phyloP scores from a whole-genome alignment of 2,329 filamentous ascomycete species.

The Clonostachys rhizophaga region DNA sequence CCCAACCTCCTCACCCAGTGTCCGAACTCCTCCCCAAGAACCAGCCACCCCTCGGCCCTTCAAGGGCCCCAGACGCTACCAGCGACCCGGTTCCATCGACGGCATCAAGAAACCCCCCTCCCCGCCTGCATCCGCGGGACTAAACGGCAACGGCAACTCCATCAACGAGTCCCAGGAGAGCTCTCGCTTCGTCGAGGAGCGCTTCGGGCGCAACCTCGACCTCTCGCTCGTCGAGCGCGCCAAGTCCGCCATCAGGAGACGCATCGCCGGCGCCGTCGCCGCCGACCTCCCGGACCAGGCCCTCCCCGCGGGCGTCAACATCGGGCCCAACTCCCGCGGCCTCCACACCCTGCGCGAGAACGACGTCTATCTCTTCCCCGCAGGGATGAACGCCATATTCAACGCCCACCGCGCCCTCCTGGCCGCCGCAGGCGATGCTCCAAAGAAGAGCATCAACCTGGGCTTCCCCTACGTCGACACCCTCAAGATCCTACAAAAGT shows the following conservation, averaged over 20 bases:
- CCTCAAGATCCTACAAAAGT: slow-evolving; percentile 90
- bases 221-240: slow-evolving; percentile 74
- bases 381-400: slow-evolving; percentile 95
- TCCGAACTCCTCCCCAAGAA: slow-evolving; percentile 5
- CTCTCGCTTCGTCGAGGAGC: slow-evolving; percentile 81
- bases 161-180: slow-evolving; percentile 56
- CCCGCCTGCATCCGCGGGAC: neutral
- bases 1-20: slow-evolving; percentile 10
- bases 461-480: slow-evolving; percentile 99
- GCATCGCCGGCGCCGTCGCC: slow-evolving; percentile 83
- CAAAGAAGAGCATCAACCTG: slow-evolving; percentile 77
- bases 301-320: neutral
- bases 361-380: slow-evolving; percentile 85
- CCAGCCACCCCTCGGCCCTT: slow-evolving; percentile 27
- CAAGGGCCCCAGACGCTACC: slow-evolving; percentile 80
- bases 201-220: slow-evolving; percentile 88
- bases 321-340: slow-evolving; percentile 42
- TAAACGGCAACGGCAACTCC: slow-evolving; percentile 4
- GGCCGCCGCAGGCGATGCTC: slow-evolving; percentile 31
- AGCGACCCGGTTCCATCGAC: slow-evolving; percentile 46
- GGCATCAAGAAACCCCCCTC: slow-evolving; percentile 10
- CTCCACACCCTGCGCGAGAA: slow-evolving; percentile 69
- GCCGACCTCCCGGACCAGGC: slow-evolving; percentile 43
- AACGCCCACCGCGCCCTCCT: slow-evolving; percentile 75
- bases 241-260: slow-evolving; percentile 76